Evolutionary conservation across 2,329 filamentous ascomycete species (phyloP).

Genomic region (Colletotrichum lini): DNA sequence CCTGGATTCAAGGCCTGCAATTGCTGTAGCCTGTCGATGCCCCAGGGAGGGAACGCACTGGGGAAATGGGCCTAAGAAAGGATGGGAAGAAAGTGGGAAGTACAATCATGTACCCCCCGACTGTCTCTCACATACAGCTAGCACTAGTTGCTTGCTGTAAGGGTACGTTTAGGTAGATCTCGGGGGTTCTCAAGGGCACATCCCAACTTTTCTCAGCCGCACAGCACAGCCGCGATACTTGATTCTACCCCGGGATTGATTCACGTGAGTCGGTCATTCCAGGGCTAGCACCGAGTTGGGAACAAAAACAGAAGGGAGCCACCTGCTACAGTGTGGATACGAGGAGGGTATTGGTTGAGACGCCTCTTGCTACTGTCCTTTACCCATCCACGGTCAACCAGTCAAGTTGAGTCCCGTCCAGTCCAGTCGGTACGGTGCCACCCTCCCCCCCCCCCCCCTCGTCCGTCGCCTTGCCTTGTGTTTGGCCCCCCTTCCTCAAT

Average conservation of each 20-base stretch:
- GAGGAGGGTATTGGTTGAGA: constrained; percentile 37
- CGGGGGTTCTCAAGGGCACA: constrained; percentile 15
- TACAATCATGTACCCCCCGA: constrained; percentile 7
- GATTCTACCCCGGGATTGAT: constrained; percentile 8
- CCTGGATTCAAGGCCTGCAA: constrained; percentile 17
- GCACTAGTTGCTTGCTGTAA: neutral
- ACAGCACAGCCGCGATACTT: constrained; percentile 31
- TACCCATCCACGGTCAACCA: constrained; percentile 33
- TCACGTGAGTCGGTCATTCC: constrained; percentile 42
- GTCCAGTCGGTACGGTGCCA: constrained; percentile 28
- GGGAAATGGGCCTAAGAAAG: constrained; percentile 14
- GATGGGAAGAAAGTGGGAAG: neutral
- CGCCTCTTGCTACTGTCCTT: constrained; percentile 24
- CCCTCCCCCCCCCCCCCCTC: constrained; percentile 19
- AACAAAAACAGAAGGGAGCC: constrained; percentile 38
- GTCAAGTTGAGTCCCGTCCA: constrained; percentile 33
- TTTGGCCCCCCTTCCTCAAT: constrained; percentile 49
- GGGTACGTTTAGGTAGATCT: constrained; percentile 5
- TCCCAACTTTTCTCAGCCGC: constrained; percentile 26
- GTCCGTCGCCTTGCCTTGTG: constrained; percentile 43
- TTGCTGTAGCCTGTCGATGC: neutral
- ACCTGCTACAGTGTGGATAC: constrained; percentile 36
- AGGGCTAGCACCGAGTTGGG: constrained; percentile 33
- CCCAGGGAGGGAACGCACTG: constrained; percentile 4
- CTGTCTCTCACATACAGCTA: constrained; percentile 18